phyloP scores from a whole-genome alignment of 169 alveolate genomes.

The Cryptosporidium parvum region DNA sequence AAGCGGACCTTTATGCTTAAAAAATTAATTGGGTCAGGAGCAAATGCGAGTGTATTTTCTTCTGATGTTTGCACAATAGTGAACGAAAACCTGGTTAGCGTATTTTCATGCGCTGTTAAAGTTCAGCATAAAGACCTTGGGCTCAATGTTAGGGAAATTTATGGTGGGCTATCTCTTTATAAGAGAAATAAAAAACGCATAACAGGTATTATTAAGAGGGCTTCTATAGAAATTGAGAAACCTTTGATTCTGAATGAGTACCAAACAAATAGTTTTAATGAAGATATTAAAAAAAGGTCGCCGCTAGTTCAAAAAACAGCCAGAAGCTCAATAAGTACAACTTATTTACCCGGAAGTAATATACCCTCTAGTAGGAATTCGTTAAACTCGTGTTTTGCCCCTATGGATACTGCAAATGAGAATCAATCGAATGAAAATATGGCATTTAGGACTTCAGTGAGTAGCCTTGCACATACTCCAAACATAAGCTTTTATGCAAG shows the following conservation, averaged over 20 bases:
- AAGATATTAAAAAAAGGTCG: not conserved
- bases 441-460: not conserved
- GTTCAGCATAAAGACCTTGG: conserved; percentile 72
- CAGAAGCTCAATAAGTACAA: conserved; percentile 69
- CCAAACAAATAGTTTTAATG: not conserved
- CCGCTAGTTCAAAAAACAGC: conserved; percentile 28
- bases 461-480: not conserved
- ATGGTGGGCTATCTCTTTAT: conserved; percentile 47
- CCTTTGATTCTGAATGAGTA: not conserved
- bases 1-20: conserved; percentile 42
- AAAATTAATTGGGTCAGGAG: conserved; percentile 67
- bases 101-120: conserved; percentile 57
- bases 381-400: conserved; percentile 11
- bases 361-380: conserved; percentile 55
- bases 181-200: conserved; percentile 40
- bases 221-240: not conserved
- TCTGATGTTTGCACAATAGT: conserved; percentile 56
- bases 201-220: not conserved
- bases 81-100: conserved; percentile 18
- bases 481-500: not conserved
- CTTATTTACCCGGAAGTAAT: conserved; percentile 51
- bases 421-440: not conserved
- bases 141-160: conserved; percentile 46
- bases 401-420: not conserved
- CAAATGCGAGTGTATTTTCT: conserved; percentile 72